A percentile compares a stretch with the other conserved stretches of the same genome.
Conservation (phyloP, 768 basidiomycete species). For the Fibroporia radiculosa region DNA sequence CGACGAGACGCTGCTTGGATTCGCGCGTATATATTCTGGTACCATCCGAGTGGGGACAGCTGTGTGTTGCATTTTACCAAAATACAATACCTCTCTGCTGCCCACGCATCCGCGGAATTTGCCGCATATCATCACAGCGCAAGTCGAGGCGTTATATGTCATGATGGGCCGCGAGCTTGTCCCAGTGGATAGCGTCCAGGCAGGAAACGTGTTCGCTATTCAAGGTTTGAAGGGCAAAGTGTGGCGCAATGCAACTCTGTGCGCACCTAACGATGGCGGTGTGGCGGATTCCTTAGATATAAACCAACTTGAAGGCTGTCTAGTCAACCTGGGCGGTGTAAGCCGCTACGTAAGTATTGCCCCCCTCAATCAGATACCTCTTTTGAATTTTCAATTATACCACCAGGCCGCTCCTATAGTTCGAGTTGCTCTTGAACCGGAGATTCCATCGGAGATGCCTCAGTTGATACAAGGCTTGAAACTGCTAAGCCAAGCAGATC, state of each 20-base stretch:
- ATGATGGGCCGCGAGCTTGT: constrained; percentile 99
- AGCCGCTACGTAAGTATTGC: constrained; percentile 44
- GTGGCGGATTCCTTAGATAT: constrained; percentile 27
- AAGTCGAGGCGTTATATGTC: constrained; percentile 75
- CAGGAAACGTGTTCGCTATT: constrained; percentile 94
- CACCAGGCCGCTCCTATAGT: constrained; percentile 81
- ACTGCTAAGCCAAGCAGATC: constrained; percentile 89
- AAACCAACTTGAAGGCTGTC: constrained; percentile 35
- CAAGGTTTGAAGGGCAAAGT: constrained; percentile 86
- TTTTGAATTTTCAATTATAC: neutral
- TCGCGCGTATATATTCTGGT: constrained; percentile 91
- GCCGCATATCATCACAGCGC: constrained; percentile 49
- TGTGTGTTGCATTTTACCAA: constrained; percentile 77
- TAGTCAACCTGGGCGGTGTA: constrained; percentile 79
- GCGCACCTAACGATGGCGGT: constrained; percentile 49
- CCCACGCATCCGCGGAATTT: constrained; percentile 63
- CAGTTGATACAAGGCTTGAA: constrained; percentile 83
- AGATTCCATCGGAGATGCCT: constrained; percentile 75
- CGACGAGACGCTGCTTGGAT: constrained; percentile 77
- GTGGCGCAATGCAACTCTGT: constrained; percentile 85
- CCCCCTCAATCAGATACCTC: neutral
- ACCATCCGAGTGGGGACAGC: constrained; percentile 56
- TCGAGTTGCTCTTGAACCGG: constrained; percentile 88
- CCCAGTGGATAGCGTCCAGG: constrained; percentile 69
- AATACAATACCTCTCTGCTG: constrained; percentile 60